Percentiles rank a stretch among this genome's conserved stretches.
phyloP scores from a whole-genome alignment of 2,329 filamentous ascomycete genomes.

The Parafenestella ontariensis region DNA sequence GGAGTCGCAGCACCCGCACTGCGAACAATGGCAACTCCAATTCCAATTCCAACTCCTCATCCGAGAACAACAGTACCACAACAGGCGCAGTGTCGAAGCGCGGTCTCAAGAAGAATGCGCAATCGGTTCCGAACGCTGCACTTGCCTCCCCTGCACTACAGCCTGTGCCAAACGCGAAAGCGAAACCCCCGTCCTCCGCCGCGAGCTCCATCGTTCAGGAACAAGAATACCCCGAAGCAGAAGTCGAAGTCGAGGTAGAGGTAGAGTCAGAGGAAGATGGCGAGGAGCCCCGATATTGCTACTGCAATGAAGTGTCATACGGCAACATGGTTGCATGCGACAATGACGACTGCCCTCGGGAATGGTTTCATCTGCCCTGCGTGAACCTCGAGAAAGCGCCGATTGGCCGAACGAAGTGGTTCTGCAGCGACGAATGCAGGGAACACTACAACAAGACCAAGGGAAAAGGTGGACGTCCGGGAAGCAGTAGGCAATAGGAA shows the following conservation, averaged over 20 bases:
- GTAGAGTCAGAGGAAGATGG: constrained; percentile 47
- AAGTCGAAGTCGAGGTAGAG: constrained; percentile 48
- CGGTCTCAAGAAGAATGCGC: constrained; percentile 45
- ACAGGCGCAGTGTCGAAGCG: constrained; percentile 45
- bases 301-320: constrained; percentile 69
- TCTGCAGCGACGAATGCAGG: constrained; percentile 50
- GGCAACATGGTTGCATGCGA: constrained; percentile 74
- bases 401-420: constrained; percentile 50
- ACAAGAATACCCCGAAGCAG: constrained; percentile 43
- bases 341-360: constrained; percentile 68
- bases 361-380: constrained; percentile 73
- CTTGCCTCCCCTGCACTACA: constrained; percentile 41
- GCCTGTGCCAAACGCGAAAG: constrained; percentile 28
- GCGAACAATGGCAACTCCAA: constrained; percentile 45
- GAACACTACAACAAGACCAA: constrained; percentile 39
- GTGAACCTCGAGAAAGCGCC: constrained; percentile 68
- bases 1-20: constrained; percentile 53
- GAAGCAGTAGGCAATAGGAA: constrained; percentile 51
- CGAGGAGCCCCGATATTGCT: constrained; percentile 68
- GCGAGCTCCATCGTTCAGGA: constrained; percentile 44
- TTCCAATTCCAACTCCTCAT: constrained; percentile 48
- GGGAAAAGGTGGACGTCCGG: constrained; percentile 45
- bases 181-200: constrained; percentile 41
- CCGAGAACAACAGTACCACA: constrained; percentile 48
- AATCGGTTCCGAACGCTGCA: constrained; percentile 23